Conservation (phyloP, 1,284 basidiomycete species). For the Cerioporus squamosus region DNA sequence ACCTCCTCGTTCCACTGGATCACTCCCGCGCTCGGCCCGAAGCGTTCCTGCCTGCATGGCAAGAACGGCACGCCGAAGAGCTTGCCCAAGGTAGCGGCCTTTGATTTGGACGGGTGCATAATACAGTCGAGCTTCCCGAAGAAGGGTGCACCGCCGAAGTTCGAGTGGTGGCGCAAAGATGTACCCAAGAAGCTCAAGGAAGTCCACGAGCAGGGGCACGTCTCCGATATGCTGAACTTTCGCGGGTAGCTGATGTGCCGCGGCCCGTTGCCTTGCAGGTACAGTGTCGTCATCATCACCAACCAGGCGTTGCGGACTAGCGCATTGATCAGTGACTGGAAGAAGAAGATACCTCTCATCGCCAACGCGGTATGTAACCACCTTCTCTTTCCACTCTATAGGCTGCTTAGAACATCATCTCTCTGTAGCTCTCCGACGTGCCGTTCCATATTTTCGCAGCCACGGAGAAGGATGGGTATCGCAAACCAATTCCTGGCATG, state of each 20-base stretch:
- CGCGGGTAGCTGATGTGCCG: not conserved
- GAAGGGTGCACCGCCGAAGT: constrained; percentile 54
- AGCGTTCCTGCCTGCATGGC: constrained; percentile 66
- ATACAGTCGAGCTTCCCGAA: constrained; percentile 64
- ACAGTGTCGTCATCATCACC: constrained; percentile 77
- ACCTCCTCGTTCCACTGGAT: constrained; percentile 59
- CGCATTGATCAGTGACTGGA: constrained; percentile 62
- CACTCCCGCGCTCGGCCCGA: constrained; percentile 53
- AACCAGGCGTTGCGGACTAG: constrained; percentile 72
- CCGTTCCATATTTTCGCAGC: constrained; percentile 87
- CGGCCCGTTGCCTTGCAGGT: constrained; percentile 45
- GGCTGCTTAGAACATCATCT: not conserved
- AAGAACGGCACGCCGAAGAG: constrained; percentile 54
- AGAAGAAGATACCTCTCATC: constrained; percentile 73
- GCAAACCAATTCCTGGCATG: constrained; percentile 93
- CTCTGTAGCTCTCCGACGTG: constrained; percentile 63
- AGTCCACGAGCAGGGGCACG: constrained; percentile 65
- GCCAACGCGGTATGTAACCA: constrained; percentile 63
- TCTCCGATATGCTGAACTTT: not conserved
- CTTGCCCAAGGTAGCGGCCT: constrained; percentile 69
- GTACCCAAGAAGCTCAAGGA: constrained; percentile 70
- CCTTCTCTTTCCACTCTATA: not conserved
- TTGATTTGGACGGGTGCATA: constrained; percentile 89
- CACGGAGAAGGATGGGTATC: constrained; percentile 70
- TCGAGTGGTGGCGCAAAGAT: constrained; percentile 79